Conservation (phyloP, 2,329 filamentous ascomycete species). For the Neonectria ditissima region DNA sequence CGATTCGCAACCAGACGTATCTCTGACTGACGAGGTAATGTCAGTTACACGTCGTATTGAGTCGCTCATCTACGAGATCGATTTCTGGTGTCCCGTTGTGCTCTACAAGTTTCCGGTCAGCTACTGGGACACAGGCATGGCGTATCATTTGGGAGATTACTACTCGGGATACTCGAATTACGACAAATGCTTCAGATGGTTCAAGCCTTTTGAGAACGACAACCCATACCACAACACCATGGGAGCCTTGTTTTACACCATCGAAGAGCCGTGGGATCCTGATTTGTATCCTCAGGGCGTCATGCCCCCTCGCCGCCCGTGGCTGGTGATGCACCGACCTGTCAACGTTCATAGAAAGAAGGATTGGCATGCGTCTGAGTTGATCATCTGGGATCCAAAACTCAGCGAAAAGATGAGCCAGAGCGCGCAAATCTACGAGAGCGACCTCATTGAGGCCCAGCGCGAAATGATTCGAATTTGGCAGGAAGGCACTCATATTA, state of each 20-base stretch:
- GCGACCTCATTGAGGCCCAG: slow-evolving; percentile 60
- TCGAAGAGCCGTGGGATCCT: slow-evolving; percentile 53
- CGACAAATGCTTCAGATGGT: slow-evolving; percentile 40
- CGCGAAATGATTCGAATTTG: slow-evolving; percentile 56
- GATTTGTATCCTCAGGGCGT: slow-evolving; percentile 29
- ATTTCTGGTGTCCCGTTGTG: slow-evolving; percentile 36
- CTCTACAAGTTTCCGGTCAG: slow-evolving; percentile 57
- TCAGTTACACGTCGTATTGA: slow-evolving; percentile 25
- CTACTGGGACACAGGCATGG: slow-evolving; percentile 50
- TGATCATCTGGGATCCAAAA: slow-evolving; percentile 67
- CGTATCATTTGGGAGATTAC: slow-evolving; percentile 39
- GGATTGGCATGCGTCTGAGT: slow-evolving; percentile 54
- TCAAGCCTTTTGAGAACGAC: slow-evolving; percentile 10
- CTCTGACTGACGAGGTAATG: slow-evolving; percentile 20
- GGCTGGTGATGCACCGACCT: slow-evolving; percentile 63
- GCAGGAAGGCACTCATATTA: slow-evolving; percentile 40
- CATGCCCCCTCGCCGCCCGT: slow-evolving; percentile 56
- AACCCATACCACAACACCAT: slow-evolving; percentile 35
- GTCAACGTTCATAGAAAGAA: slow-evolving; percentile 49
- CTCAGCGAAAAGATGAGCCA: slow-evolving; percentile 43
- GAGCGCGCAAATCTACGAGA: slow-evolving; percentile 38
- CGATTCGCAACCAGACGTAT: not conserved
- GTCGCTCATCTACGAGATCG: slow-evolving; percentile 13
- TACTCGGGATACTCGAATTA: slow-evolving; percentile 36
- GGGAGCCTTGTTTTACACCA: slow-evolving; percentile 63